phyloP scores from a whole-genome alignment of 768 basidiomycete species.

The Xerocomellus intermedius region DNA sequence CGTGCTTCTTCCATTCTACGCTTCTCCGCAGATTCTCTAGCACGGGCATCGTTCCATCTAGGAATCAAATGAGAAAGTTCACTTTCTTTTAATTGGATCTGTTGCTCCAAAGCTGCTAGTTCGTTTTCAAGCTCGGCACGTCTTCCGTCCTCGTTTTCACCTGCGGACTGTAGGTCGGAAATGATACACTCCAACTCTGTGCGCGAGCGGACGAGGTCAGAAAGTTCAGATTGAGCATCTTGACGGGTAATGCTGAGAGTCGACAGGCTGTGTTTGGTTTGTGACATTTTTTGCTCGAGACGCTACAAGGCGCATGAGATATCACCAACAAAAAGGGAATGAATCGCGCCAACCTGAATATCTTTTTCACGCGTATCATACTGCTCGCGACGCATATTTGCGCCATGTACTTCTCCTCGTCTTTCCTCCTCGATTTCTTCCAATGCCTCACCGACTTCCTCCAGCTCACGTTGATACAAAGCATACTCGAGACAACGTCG shows the following conservation, averaged over 20 bases:
- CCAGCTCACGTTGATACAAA: slow-evolving; percentile 85
- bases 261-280: slow-evolving; percentile 68
- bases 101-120: slow-evolving; percentile 54
- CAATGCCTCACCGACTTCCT: slow-evolving; percentile 82
- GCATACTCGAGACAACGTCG: slow-evolving; percentile 94
- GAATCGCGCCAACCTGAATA: slow-evolving; percentile 57
- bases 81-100: slow-evolving; percentile 61
- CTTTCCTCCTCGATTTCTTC: slow-evolving; percentile 86
- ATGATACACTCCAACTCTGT: slow-evolving; percentile 87
- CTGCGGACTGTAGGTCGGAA: slow-evolving; percentile 69
- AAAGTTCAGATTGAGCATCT: slow-evolving; percentile 79
- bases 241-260: slow-evolving; percentile 66
- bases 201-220: slow-evolving; percentile 78
- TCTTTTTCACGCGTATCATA: slow-evolving; percentile 83
- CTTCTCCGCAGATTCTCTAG: slow-evolving; percentile 52
- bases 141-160: slow-evolving; percentile 61
- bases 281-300: slow-evolving; percentile 69
- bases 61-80: slow-evolving; percentile 66
- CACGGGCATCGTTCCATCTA: slow-evolving; percentile 62
- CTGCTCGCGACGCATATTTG: slow-evolving; percentile 79
- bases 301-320: slow-evolving; percentile 42
- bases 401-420: slow-evolving; percentile 75
- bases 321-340: not conserved
- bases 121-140: slow-evolving; percentile 65
- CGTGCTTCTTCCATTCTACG: slow-evolving; percentile 72